Evolutionary conservation across 2,329 filamentous ascomycete genomes (phyloP).

Genomic region (Neobulgaria alba): DNA sequence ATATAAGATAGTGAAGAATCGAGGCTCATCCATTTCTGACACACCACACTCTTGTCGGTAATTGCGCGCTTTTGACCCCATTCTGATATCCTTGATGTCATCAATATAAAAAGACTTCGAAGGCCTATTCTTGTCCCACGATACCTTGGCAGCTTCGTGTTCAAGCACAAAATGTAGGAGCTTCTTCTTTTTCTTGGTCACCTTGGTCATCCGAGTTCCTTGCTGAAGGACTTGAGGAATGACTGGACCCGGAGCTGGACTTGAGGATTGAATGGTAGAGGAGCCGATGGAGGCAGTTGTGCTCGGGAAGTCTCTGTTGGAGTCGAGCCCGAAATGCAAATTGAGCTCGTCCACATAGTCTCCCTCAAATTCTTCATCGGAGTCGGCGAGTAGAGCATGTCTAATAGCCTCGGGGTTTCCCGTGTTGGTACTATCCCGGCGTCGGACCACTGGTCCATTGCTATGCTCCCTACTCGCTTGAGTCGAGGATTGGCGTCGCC

Average conservation of each 20-base stretch:
- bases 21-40: slow-evolving; percentile 54
- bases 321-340: slow-evolving; percentile 40
- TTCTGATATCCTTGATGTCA: slow-evolving; percentile 84
- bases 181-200: slow-evolving; percentile 69
- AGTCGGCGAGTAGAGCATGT: slow-evolving; percentile 38
- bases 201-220: slow-evolving; percentile 70
- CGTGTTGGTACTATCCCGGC: slow-evolving; percentile 77
- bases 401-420: slow-evolving; percentile 40
- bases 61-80: slow-evolving; percentile 75
- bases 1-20: slow-evolving; percentile 89
- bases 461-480: slow-evolving; percentile 69
- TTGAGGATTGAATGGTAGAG: slow-evolving; percentile 30
- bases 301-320: slow-evolving; percentile 39
- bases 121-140: slow-evolving; percentile 72
- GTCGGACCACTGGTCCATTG: slow-evolving; percentile 79
- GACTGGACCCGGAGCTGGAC: slow-evolving; percentile 52
- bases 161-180: slow-evolving; percentile 67
- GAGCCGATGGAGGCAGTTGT: slow-evolving; percentile 40
- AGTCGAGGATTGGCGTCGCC: slow-evolving; percentile 70
- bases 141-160: slow-evolving; percentile 74
- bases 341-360: slow-evolving; percentile 34
- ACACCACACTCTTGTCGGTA: slow-evolving; percentile 79
- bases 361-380: slow-evolving; percentile 36
- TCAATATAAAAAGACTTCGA: slow-evolving; percentile 89
- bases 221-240: slow-evolving; percentile 69